phyloP scores from a whole-genome alignment of 257 asterid genomes.

The Rubia yunnanensis region DNA sequence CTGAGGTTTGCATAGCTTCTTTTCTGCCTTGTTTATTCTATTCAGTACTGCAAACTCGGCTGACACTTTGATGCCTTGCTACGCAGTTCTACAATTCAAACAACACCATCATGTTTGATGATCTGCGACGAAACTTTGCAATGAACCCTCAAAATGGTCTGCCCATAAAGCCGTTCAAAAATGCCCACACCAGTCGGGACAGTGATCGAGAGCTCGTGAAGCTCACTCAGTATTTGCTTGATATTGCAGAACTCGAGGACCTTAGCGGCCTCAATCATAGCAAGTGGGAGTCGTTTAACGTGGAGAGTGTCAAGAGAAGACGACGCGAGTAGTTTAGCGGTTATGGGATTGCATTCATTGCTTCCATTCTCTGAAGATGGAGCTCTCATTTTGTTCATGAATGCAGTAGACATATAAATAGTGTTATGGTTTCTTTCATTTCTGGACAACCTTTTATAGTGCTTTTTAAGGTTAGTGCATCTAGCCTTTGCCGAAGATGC shows the following conservation, averaged over 20 bases:
- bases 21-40: slow-evolving; percentile 8
- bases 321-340: slow-evolving; percentile 33
- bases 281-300: slow-evolving; percentile 66
- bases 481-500: not conserved
- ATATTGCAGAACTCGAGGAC: slow-evolving; percentile 78
- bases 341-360: not conserved
- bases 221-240: slow-evolving; percentile 81
- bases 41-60: not conserved
- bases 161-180: slow-evolving; percentile 70
- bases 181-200: slow-evolving; percentile 65
- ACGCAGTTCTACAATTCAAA: slow-evolving; percentile 64
- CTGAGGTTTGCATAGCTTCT: slow-evolving; percentile 42
- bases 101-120: slow-evolving; percentile 95
- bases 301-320: slow-evolving; percentile 60
- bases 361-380: not conserved
- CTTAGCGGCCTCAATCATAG: slow-evolving; percentile 68
- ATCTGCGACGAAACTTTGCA: slow-evolving; percentile 78
- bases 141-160: slow-evolving; percentile 95
- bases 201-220: slow-evolving; percentile 79
- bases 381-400: slow-evolving; percentile 1
- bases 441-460: not conserved
- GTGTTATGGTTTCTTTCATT: not conserved
- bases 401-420: slow-evolving; percentile 5
- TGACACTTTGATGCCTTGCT: slow-evolving; percentile 1
- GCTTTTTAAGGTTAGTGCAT: not conserved